Percentiles rank a stretch among this genome's conserved stretches.
phyloP scores from a whole-genome alignment of 257 asterid species.

The Ilex asprella region DNA sequence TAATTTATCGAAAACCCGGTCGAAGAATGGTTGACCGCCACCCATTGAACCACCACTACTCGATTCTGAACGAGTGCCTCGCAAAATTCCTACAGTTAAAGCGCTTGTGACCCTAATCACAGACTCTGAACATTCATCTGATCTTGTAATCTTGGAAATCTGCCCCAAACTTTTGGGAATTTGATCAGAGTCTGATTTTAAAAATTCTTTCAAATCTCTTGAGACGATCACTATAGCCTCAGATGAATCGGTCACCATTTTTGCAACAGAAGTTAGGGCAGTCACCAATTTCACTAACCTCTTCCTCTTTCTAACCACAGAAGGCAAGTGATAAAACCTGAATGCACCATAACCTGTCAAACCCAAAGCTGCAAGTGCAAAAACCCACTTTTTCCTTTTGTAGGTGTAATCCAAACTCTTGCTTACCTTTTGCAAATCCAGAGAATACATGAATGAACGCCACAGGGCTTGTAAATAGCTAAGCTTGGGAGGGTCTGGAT shows the following conservation, averaged over 20 bases:
- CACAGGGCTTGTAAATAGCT: background rate
- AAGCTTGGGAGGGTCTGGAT: background rate
- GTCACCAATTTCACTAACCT: conserved; percentile 30
- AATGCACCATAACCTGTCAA: conserved; percentile 48
- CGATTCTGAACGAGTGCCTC: conserved; percentile 25
- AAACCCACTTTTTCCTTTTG: conserved; percentile 40
- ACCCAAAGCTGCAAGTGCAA: conserved; percentile 46
- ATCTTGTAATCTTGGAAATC: conserved; percentile 46
- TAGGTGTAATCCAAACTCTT: conserved; percentile 27
- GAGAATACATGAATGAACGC: background rate
- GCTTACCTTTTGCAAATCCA: conserved; percentile 33
- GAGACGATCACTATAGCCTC: conserved; percentile 54
- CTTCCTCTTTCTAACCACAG: conserved; percentile 45
- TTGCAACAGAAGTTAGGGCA: conserved; percentile 40
- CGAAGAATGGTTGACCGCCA: conserved; percentile 20
- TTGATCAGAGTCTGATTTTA: conserved; percentile 53
- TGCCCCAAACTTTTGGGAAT: conserved; percentile 69
- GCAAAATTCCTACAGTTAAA: conserved; percentile 46
- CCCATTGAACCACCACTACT: conserved; percentile 1
- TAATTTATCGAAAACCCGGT: conserved; percentile 35
- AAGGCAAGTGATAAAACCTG: conserved; percentile 43
- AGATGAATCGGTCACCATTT: conserved; percentile 58
- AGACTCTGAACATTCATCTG: conserved; percentile 45
- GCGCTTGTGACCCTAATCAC: conserved; percentile 36
- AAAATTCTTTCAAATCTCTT: conserved; percentile 46